Conservation (phyloP, 768 basidiomycete species). For the Leccinum incarnatum region DNA sequence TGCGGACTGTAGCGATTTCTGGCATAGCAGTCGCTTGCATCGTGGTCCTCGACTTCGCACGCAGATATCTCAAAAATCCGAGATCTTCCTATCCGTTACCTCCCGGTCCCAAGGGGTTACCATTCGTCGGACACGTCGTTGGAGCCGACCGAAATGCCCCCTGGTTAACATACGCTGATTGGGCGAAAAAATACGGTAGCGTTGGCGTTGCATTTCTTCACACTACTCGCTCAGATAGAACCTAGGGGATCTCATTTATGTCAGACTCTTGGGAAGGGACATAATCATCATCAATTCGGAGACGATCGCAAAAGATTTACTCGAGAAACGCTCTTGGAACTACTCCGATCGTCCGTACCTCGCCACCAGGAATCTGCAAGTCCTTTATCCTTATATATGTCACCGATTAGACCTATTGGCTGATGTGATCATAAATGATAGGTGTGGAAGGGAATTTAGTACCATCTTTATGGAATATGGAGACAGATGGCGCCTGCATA, state of each 20-base stretch:
- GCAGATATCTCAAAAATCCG: conserved; percentile 5
- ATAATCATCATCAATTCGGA: conserved; percentile 47
- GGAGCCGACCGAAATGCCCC: conserved; percentile 31
- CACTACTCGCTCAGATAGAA: neutral
- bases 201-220: neutral
- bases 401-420: neutral
- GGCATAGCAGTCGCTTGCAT: conserved; percentile 6
- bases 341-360: conserved; percentile 50
- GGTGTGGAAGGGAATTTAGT: conserved; percentile 21
- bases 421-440: conserved; percentile 1
- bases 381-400: neutral
- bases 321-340: conserved; percentile 45
- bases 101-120: conserved; percentile 38
- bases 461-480: conserved; percentile 31
- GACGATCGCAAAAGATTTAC: conserved; percentile 41
- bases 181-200: conserved; percentile 37
- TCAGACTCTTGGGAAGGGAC: conserved; percentile 42
- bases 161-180: conserved; percentile 39
- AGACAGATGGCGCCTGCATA: conserved; percentile 33
- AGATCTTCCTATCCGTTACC: conserved; percentile 22
- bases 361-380: conserved; percentile 14
- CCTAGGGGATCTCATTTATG: conserved; percentile 47
- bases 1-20: conserved; percentile 7
- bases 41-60: conserved; percentile 9
- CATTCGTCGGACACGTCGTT: conserved; percentile 38